phyloP scores from a whole-genome alignment of 1,284 basidiomycete genomes.

The Ceratobasidium sp. region DNA sequence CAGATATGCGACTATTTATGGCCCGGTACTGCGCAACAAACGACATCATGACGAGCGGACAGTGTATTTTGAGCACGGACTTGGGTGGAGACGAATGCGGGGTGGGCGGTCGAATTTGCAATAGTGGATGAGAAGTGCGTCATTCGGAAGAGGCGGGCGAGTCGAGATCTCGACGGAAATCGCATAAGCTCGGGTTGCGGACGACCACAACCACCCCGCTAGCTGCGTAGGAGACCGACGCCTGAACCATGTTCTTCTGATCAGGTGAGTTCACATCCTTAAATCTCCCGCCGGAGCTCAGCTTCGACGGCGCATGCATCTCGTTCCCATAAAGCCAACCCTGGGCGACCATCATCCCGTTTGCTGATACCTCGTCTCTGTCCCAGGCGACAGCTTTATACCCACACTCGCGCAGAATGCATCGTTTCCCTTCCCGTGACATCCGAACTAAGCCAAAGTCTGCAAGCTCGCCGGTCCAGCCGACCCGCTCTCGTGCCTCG shows the following conservation, averaged over 20 bases:
- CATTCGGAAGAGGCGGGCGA: background rate
- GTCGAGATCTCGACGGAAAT: slow-evolving; percentile 22
- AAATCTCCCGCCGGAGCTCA: slow-evolving; percentile 18
- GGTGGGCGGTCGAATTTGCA: background rate
- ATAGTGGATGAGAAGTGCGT: slow-evolving; percentile 12
- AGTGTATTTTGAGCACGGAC: background rate
- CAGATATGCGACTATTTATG: no score
- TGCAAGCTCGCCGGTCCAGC: background rate
- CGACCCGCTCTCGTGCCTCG: slow-evolving; percentile 4
- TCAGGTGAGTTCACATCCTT: slow-evolving; percentile 22
- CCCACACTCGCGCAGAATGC: slow-evolving; percentile 22
- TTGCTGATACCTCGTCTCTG: slow-evolving; percentile 33
- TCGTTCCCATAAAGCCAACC: slow-evolving; percentile 28
- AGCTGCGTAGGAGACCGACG: background rate
- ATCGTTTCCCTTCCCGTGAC: slow-evolving; percentile 2
- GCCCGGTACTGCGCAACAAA: background rate
- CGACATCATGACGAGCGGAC: background rate
- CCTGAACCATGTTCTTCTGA: slow-evolving; percentile 23
- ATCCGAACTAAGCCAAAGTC: slow-evolving; percentile 12
- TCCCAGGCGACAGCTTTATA: slow-evolving; percentile 14
- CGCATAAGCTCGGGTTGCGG: slow-evolving; percentile 7
- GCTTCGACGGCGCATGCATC: slow-evolving; percentile 4
- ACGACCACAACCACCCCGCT: background rate
- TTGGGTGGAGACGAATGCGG: slow-evolving; percentile 12
- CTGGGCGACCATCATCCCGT: slow-evolving; percentile 2